Base-by-base conservation (phyloP, 2,329 filamentous ascomycete genomes). In the Claviceps purpurea region DNA sequence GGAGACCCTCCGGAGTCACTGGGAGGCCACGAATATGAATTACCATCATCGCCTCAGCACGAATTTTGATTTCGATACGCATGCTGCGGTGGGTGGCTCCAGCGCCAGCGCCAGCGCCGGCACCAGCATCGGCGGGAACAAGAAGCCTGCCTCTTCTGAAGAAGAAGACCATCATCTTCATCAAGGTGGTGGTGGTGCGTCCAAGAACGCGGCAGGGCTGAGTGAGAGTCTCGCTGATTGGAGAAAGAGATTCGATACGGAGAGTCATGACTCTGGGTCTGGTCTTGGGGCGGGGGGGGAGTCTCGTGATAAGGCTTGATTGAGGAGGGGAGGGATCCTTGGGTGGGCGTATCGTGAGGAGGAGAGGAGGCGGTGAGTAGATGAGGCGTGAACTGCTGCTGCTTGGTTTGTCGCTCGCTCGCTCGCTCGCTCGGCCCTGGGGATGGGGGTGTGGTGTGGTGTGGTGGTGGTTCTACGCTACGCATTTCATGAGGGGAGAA, bases 1-100 rank as follows among this genome's bases (percentile, higher is more conserved):
- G 7, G 93, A 98, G 65, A 86, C 87, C 13, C 75, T 98, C 47
- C 82, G 91, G 50, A 87, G 76, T 50, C 90, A 96, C 61, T 98
- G 93, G 93, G 89, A 97, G 70, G 88, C 85, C 41, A 95, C 89
- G 13, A 96, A 91, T 71, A 93, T 94, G 68, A 94, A 88, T 62
- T 96, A 97, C 67, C 85, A 88, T 61, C 96, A 97, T 68, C 85
- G 93, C 24, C 73, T 96, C 45, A 95, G 88, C 68, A 90, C 85
- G 62, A 82, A 86, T 50, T 94, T 95, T 61, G 90, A 96, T 64
- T 90, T 94, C 60, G 90, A 95, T 18, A 39, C 53, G 52, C 58
- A 64, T 22, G 72, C 60, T 5, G 60, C 68, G 30, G 38, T n/a
- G 38, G 38, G 14, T n/a, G 7, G 14, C 38, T 7, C 13, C 38